Conservation (phyloP, 345 rosid genomes). For the Camelina hispida region DNA sequence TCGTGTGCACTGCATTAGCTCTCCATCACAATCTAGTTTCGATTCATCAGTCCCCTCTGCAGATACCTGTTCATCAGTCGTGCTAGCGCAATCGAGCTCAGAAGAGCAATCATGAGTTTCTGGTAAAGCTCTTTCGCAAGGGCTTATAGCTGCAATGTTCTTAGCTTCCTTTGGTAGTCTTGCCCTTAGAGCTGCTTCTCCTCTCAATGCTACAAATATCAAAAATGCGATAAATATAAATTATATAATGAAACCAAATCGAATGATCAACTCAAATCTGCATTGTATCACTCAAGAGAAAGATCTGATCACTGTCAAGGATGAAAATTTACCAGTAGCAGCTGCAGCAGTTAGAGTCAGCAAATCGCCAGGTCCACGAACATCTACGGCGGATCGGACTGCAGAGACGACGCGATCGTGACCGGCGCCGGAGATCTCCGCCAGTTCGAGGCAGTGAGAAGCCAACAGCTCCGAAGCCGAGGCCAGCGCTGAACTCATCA, state of each 20-base stretch:
- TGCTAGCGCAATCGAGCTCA: constrained; percentile 26
- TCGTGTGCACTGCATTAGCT: constrained; percentile 67
- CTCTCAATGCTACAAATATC: constrained; percentile 72
- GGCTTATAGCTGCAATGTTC: constrained; percentile 86
- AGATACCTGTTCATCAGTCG: constrained; percentile 22
- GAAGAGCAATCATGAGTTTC: constrained; percentile 49
- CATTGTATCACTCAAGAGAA: background rate
- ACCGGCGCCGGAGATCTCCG: constrained; percentile 78
- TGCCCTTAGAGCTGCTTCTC: constrained; percentile 79
- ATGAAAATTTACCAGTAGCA: constrained; percentile 70
- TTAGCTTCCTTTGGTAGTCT: constrained; percentile 87
- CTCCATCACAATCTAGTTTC: constrained; percentile 62
- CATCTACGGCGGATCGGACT: constrained; percentile 81
- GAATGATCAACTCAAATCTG: constrained; percentile 10
- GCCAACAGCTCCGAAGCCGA: constrained; percentile 92
- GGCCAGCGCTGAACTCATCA: constrained; percentile 72
- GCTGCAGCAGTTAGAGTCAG: constrained; percentile 95
- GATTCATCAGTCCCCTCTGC: constrained; percentile 47
- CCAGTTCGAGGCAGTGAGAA: constrained; percentile 84
- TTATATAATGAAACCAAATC: constrained; percentile 2
- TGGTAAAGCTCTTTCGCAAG: constrained; percentile 61
- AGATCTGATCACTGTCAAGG: background rate
- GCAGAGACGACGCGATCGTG: constrained; percentile 71
- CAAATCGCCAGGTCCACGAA: constrained; percentile 81
- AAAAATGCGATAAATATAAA: background rate